These are phyloP conservation scores for Avena atlantica DNA, from an alignment of 176 grass and related monocot species.

Conservation along the genomic window DNA sequence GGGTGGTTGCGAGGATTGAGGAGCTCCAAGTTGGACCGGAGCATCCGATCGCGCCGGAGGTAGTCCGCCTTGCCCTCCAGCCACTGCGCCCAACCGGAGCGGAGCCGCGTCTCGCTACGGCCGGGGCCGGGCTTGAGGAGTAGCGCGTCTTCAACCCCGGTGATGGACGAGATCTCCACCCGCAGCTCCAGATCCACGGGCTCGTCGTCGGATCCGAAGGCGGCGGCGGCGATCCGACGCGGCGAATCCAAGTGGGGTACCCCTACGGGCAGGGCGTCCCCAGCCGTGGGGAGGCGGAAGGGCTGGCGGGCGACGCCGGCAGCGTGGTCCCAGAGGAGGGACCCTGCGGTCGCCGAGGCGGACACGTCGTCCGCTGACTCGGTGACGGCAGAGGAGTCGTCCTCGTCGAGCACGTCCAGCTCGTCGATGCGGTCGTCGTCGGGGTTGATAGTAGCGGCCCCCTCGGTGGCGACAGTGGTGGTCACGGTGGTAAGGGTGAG, in stretches of 20 bases:
- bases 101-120: slow-evolving; percentile 58
- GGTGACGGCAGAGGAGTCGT: slow-evolving; percentile 29
- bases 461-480: not conserved
- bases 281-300: slow-evolving; percentile 60
- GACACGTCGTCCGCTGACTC: slow-evolving; percentile 40
- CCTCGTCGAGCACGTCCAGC: slow-evolving; percentile 83
- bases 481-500: slow-evolving; percentile 38
- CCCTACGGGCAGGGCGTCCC: slow-evolving; percentile 33
- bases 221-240: slow-evolving; percentile 35
- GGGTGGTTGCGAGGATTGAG: slow-evolving; percentile 94
- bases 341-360: slow-evolving; percentile 10
- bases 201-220: slow-evolving; percentile 91
- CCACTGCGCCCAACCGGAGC: slow-evolving; percentile 82
- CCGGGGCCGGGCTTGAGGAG: slow-evolving; percentile 64
- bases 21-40: slow-evolving; percentile 80
- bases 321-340: slow-evolving; percentile 84
- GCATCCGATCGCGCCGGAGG: slow-evolving; percentile 83
- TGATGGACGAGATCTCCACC: slow-evolving; percentile 73
- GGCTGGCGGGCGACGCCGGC: slow-evolving; percentile 78
- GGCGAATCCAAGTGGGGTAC: slow-evolving; percentile 28
- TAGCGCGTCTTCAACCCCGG: slow-evolving; percentile 75
- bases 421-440: slow-evolving; percentile 86
- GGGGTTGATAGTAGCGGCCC: slow-evolving; percentile 19
- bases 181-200: slow-evolving; percentile 82
- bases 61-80: slow-evolving; percentile 92